A percentile compares a stretch with the other conserved stretches of the same genome.
Evolutionary conservation across 2,329 filamentous ascomycete genomes (phyloP).

Genomic region (Sarocladium oryzae): DNA sequence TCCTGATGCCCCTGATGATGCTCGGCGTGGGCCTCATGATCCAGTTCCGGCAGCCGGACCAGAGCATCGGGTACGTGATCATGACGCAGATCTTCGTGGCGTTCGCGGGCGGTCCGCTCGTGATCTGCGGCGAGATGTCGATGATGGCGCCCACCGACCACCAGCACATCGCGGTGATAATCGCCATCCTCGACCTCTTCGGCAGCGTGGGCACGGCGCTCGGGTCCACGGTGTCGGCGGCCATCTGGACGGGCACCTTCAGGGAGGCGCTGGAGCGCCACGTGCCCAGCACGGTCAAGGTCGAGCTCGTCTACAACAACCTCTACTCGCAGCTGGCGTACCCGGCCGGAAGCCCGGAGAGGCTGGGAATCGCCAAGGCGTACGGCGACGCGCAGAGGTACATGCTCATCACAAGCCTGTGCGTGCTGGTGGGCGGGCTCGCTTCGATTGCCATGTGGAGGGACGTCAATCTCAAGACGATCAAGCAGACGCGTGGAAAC

Average conservation of each 20-base stretch:
- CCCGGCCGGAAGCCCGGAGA: conserved; percentile 31
- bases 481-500: conserved; percentile 33
- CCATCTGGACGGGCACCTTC: conserved; percentile 19
- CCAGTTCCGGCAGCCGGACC: conserved; percentile 30
- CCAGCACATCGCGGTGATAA: conserved; percentile 17
- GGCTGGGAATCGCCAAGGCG: conserved; percentile 47
- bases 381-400: conserved; percentile 44
- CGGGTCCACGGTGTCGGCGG: conserved; percentile 16
- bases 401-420: conserved; percentile 26
- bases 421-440: background rate
- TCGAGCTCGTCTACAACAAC: conserved; percentile 44
- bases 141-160: conserved; percentile 20
- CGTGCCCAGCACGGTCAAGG: conserved; percentile 36
- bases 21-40: conserved; percentile 34
- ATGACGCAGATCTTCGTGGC: conserved; percentile 39
- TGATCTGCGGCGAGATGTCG: conserved; percentile 22
- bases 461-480: conserved; percentile 42
- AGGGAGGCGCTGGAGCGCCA: conserved; percentile 37
- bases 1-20: conserved; percentile 33
- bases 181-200: conserved; percentile 15
- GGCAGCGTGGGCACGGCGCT: conserved; percentile 15
- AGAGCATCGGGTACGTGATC: conserved; percentile 28
- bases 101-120: conserved; percentile 20
- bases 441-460: conserved; percentile 29
- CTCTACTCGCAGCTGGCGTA: conserved; percentile 44